A percentile compares a stretch with the other conserved stretches of the same genome.
phyloP scores from a whole-genome alignment of 192 early-diverging fungal genomes.

The Geranomyces michiganensis region DNA sequence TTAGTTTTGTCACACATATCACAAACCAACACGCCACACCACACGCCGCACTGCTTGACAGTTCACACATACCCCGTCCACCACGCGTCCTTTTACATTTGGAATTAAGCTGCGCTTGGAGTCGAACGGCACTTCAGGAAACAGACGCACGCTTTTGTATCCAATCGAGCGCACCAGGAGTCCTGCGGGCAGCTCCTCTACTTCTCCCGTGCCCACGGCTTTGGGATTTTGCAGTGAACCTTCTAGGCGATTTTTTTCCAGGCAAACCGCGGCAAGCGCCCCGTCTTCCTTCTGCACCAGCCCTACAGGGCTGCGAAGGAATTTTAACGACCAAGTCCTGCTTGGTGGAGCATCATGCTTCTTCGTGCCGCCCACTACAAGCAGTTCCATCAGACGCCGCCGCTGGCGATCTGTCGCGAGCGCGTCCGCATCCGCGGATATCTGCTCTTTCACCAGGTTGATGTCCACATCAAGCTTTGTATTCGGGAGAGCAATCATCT shows the following conservation, averaged over 20 bases:
- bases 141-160: slow-evolving; percentile 69
- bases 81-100: slow-evolving; percentile 77
- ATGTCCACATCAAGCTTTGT: slow-evolving; percentile 67
- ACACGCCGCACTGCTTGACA: background rate
- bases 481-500: slow-evolving; percentile 79
- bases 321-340: slow-evolving; percentile 74
- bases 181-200: slow-evolving; percentile 61
- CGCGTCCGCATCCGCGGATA: slow-evolving; percentile 40
- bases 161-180: slow-evolving; percentile 85
- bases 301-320: slow-evolving; percentile 70
- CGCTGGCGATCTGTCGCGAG: slow-evolving; percentile 58
- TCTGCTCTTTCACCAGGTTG: slow-evolving; percentile 55
- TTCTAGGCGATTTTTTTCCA: slow-evolving; percentile 71
- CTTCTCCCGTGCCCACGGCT: slow-evolving; percentile 66
- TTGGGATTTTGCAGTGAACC: slow-evolving; percentile 56
- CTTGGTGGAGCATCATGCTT: slow-evolving; percentile 26
- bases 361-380: slow-evolving; percentile 60
- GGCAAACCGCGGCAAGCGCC: slow-evolving; percentile 20
- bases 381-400: slow-evolving; percentile 83
- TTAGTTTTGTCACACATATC: background rate
- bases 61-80: slow-evolving; percentile 41
- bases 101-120: slow-evolving; percentile 64
- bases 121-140: slow-evolving; percentile 83
- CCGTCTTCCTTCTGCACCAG: slow-evolving; percentile 38
- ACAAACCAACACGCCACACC: no score